Percentiles rank a stretch among this genome's conserved stretches.
These are phyloP conservation scores for Echinochloa phyllopogon DNA, from an alignment of 176 grass and related monocot species.

Conservation along the genomic window DNA sequence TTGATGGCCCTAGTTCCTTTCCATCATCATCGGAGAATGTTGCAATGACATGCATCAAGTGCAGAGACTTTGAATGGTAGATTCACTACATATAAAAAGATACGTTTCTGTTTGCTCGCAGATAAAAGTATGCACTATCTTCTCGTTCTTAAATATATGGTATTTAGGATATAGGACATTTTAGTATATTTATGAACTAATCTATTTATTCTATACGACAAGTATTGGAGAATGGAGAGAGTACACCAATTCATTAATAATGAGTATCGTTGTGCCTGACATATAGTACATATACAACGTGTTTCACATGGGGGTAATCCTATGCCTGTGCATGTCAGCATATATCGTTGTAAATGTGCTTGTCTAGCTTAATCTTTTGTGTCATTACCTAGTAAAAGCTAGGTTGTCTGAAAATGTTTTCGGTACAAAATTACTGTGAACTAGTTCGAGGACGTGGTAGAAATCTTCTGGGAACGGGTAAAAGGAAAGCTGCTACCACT, in stretches of 20 bases:
- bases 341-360: neutral
- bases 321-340: neutral
- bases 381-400: neutral
- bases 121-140: neutral
- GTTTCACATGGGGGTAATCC: neutral
- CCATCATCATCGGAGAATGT: conserved; percentile 23
- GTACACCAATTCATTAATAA: too few relatives aligned
- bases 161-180: too few relatives aligned
- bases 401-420: neutral
- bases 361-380: neutral
- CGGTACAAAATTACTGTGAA: neutral
- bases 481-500: conserved; percentile 28
- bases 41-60: neutral
- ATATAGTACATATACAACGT: neutral
- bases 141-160: too few relatives aligned
- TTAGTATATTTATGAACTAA: too few relatives aligned
- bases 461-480: conserved; percentile 4
- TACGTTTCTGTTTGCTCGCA: neutral
- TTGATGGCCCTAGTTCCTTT: conserved; percentile 33
- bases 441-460: neutral
- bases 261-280: neutral
- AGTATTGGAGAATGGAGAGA: too few relatives aligned
- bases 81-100: neutral
- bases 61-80: neutral
- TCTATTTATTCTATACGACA: too few relatives aligned